Conservation (phyloP, 352 stramenopile species). For the Hyaloperonospora brassicae region DNA sequence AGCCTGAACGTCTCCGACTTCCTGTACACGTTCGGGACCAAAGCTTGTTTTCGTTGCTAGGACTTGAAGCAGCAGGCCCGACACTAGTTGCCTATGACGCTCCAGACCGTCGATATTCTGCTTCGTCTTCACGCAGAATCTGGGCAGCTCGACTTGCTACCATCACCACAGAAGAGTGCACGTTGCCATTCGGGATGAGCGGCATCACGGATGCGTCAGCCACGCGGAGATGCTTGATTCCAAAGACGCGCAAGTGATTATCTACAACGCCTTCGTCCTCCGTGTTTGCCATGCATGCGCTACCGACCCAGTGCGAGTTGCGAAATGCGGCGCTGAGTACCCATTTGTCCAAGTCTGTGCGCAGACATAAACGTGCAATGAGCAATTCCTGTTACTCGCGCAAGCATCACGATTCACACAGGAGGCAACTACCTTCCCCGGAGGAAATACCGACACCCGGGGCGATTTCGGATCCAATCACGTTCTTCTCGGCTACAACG, state of each 20-base stretch:
- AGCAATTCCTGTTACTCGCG: background rate
- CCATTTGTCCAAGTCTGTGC: conserved; percentile 49
- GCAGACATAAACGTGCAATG: background rate
- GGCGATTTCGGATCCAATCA: conserved; percentile 33
- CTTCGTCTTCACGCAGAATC: conserved; percentile 33
- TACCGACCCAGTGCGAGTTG: conserved; percentile 85
- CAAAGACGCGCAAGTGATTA: conserved; percentile 50
- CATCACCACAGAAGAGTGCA: conserved; percentile 69
- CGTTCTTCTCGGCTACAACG: conserved; percentile 31
- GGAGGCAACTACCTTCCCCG: conserved; percentile 24
- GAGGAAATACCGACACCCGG: conserved; percentile 27
- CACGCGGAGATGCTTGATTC: conserved; percentile 47
- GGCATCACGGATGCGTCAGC: conserved; percentile 65
- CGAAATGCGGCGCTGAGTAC: conserved; percentile 56
- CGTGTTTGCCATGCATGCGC: conserved; percentile 52
- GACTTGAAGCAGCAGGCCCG: too few relatives aligned
- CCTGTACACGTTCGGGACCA: too few relatives aligned
- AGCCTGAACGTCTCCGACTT: too few relatives aligned
- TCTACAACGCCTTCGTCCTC: conserved; percentile 48
- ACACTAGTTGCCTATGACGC: too few relatives aligned
- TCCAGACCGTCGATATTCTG: conserved; percentile 9
- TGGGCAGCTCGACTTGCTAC: conserved; percentile 44
- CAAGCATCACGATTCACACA: background rate
- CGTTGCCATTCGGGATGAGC: conserved; percentile 63
- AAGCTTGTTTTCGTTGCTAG: too few relatives aligned